These are phyloP conservation scores for Aaosphaeria pasadenensis DNA, from an alignment of 2,329 filamentous ascomycete species.

Conservation along the genomic window DNA sequence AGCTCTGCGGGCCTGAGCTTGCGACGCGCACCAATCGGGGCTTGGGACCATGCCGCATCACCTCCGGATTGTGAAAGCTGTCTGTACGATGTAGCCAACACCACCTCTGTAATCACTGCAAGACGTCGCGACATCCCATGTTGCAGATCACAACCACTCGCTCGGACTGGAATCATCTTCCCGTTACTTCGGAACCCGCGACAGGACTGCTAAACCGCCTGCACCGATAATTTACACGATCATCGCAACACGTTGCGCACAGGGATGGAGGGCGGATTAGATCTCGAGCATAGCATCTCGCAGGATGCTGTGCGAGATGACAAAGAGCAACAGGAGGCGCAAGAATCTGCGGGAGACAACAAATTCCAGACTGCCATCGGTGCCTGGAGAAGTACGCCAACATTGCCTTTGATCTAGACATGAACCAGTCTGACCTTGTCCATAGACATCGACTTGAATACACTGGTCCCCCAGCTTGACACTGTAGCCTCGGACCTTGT, in stretches of 20 bases:
- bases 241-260: slow-evolving; percentile 1
- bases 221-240: background rate
- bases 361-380: slow-evolving; percentile 97
- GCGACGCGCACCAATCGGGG: slow-evolving; percentile 18
- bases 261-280: slow-evolving; percentile 35
- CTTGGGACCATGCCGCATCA: slow-evolving; percentile 1
- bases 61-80: slow-evolving; percentile 22
- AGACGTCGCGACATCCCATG: too few species aligned
- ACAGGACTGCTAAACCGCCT: too few species aligned
- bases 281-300: slow-evolving; percentile 19
- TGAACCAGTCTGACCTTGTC: background rate
- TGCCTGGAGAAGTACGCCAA: slow-evolving; percentile 80
- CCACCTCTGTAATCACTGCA: too few species aligned
- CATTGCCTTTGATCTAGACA: background rate
- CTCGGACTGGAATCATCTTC: too few species aligned
- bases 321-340: slow-evolving; percentile 1
- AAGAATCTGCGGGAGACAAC: slow-evolving; percentile 54
- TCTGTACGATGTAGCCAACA: slow-evolving; percentile 7
- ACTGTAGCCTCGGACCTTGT: slow-evolving; percentile 94
- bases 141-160: too few species aligned
- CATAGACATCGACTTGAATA: slow-evolving; percentile 80
- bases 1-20: background rate
- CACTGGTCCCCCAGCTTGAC: slow-evolving; percentile 81
- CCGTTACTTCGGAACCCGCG: too few species aligned
- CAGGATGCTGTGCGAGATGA: slow-evolving; percentile 17